Evolutionary conservation across 2,329 filamentous ascomycete genomes (phyloP), one percentile per base, ranked within the genome.

Genomic region (Fusarium sp.): DNA sequence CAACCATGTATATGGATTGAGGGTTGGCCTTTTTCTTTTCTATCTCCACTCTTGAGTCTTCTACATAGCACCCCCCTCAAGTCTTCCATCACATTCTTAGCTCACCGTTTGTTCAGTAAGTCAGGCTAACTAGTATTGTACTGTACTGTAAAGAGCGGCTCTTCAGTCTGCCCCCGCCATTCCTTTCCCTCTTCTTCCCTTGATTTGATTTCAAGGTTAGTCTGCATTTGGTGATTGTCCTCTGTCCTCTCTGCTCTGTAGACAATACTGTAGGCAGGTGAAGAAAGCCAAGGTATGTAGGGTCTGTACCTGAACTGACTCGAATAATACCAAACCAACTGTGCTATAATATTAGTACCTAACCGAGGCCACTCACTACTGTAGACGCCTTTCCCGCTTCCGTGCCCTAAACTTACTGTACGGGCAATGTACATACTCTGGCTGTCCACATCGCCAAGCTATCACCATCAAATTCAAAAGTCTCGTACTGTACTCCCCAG

Each of bases 301-400:
- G 8, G 25, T 25, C 25, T 25, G 25, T 25, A 25, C 25, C 29
- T 31, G 29, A 31, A 31, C 29, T 13, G 29, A 31, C 29, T 31
- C 10, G 29, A 4, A 7, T 31, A 31, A 11, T 31, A 31, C 29
- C 13, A 13, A 4, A 33, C 29, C 29, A 23, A 23, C 29, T n/a
- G 20, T n/a, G 20, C 21, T 17, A 23, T 25, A 20, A 25, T 48
- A n/a, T n/a, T n/a, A n/a, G 13, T 17, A 20, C 45, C 31, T 21
- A 18, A 17, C 35, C 46, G 15, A 27, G 39, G 20, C 36, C 46
- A n/a, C 49, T 47, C 46, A n/a, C 49, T 56, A 36, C 33, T 47
- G 48, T 48, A 37, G 35, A 53, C 62, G 63, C 62, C 57, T 37
- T 52, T 66, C 50, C 63, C 63, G 63, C 62, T 66, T 57, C 57